Conservation (phyloP, 78 protist genomes). For the Neovahlkampfia damariscottae region DNA sequence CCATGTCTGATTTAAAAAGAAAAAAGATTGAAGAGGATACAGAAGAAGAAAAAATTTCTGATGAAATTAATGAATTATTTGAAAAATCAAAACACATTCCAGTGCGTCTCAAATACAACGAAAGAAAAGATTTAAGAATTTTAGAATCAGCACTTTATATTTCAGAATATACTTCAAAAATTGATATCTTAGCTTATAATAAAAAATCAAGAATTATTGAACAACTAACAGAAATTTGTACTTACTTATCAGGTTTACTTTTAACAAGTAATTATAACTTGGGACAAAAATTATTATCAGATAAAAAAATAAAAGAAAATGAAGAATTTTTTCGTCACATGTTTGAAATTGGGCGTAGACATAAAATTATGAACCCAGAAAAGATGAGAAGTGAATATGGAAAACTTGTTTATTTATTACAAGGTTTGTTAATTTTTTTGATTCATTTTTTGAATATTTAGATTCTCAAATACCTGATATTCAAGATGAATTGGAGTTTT, state of each 20-base stretch:
- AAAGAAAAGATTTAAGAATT: constrained; percentile 55
- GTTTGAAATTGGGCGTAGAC: constrained; percentile 34
- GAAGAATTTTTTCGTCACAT: not conserved
- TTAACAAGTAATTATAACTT: not conserved
- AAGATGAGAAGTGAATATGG: constrained; percentile 36
- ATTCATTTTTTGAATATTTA: no score
- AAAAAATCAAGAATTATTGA: not conserved
- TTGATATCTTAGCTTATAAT: constrained; percentile 12
- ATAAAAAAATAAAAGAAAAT: not conserved
- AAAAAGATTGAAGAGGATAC: no score
- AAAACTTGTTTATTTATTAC: constrained; percentile 28
- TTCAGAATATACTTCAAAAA: constrained; percentile 70
- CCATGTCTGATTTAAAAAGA: not conserved
- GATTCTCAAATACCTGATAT: constrained; percentile 39
- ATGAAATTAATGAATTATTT: not conserved
- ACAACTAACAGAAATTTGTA: not conserved
- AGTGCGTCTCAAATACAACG: constrained; percentile 43
- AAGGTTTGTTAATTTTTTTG: no score
- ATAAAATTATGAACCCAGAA: constrained; percentile 44
- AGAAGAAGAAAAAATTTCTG: no score
- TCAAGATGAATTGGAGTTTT: constrained; percentile 30
- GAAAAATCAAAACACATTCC: constrained; percentile 45
- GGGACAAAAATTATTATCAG: not conserved
- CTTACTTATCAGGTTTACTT: not conserved
- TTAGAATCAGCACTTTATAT: constrained; percentile 65